A percentile compares a stretch with the other conserved stretches of the same genome.
Conservation (phyloP, 192 early-diverging fungal species). For the Radiomyces spectabilis region DNA sequence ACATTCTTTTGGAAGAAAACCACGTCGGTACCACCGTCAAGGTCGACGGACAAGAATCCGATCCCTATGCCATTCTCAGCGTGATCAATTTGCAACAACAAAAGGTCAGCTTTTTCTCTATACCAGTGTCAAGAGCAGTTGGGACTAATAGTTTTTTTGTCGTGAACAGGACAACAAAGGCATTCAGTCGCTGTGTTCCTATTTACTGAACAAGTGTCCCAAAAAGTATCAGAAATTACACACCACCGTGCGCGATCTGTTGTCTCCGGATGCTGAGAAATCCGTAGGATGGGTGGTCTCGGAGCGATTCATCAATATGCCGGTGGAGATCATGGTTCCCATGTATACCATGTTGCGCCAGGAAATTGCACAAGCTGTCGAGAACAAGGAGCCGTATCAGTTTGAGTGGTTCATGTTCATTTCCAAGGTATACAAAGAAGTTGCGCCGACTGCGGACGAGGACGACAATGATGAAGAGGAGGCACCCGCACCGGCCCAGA, state of each 20-base stretch:
- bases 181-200: slow-evolving; percentile 47
- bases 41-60: slow-evolving; percentile 64
- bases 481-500: slow-evolving; percentile 18
- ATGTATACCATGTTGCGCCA: slow-evolving; percentile 88
- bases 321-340: slow-evolving; percentile 82
- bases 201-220: slow-evolving; percentile 59
- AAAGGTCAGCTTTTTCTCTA: slow-evolving; percentile 17
- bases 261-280: slow-evolving; percentile 20
- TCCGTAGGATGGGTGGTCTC: slow-evolving; percentile 67
- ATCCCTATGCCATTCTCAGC: slow-evolving; percentile 86
- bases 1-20: slow-evolving; percentile 70
- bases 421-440: slow-evolving; percentile 76
- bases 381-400: slow-evolving; percentile 62
- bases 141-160: not conserved
- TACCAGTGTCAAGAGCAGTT: not conserved
- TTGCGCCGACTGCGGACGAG: slow-evolving; percentile 48
- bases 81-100: slow-evolving; percentile 66
- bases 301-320: slow-evolving; percentile 95
- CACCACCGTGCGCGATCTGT: slow-evolving; percentile 24
- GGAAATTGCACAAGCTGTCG: slow-evolving; percentile 69
- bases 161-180: slow-evolving; percentile 41
- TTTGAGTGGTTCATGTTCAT: slow-evolving; percentile 81
- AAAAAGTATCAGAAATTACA: slow-evolving; percentile 32
- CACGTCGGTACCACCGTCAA: slow-evolving; percentile 86
- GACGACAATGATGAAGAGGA: slow-evolving; percentile 43